Evolutionary conservation across 352 stramenopile species (phyloP), one percentile per base, ranked within the genome.

Genomic region (Thalassiosira oceanica): DNA sequence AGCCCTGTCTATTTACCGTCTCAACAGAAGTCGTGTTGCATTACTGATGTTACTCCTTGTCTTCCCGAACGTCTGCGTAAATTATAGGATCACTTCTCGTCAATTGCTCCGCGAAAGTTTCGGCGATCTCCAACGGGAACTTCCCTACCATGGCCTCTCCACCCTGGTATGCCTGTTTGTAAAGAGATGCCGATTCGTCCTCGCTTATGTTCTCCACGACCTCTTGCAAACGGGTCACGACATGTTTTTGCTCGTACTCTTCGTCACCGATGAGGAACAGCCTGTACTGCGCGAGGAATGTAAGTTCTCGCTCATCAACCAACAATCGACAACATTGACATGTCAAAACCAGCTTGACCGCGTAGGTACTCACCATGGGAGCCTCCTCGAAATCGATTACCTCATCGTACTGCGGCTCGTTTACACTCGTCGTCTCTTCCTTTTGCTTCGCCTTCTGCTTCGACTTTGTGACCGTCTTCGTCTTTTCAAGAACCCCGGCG

Each of bases 61-160:
- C 87, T 51, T 92, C 79, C 39, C 85, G 81, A 35, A 93, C 61
- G 50, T 92, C 85, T 23, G 64, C 76, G 54, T 84, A 93, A 54
- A 93, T 93, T 55, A 92, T 93, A 21, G 88, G 88, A 65, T 92
- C 82, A 16, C 71, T 88, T 57, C 88, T 71, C 33, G 82, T 74
- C 55, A 93, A 74, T 71, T 93, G 86, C 71, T 93, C 85, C 20
- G 88, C 86, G 52, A 88, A 93, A 2, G 89, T 65, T 61, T 93
- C 88, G 0, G 84, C 83, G 53, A 75, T 61, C 55, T 93, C 88
- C 45, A 86, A 78, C 0, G 85, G 84, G 61, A 88, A 93, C 35
- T 88, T 91, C 33, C 88, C 86, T 58, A 78, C 84, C 64, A 92
- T 80, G 1, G 84, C 87, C 61, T 92, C 86, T 6, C 85, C 88